phyloP scores from a whole-genome alignment of 169 alveolate species.

The Theileria luwenshuni region DNA sequence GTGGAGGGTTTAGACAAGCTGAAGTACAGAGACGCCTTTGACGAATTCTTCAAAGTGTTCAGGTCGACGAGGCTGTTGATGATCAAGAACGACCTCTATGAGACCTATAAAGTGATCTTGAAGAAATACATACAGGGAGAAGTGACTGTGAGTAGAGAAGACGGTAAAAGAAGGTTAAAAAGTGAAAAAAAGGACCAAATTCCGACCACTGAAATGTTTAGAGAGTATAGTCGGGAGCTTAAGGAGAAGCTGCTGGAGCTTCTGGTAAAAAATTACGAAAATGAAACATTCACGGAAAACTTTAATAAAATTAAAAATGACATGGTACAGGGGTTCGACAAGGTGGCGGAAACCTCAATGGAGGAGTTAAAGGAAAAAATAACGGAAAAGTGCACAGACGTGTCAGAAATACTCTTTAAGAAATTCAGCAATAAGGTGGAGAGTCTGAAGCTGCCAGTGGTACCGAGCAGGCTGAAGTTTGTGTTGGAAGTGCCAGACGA shows the following conservation, averaged over 20 bases:
- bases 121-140: constrained; percentile 4
- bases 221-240: constrained; percentile 1
- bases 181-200: background rate
- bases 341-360: background rate
- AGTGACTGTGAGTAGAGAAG: background rate
- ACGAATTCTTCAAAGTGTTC: constrained; percentile 15
- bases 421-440: constrained; percentile 14
- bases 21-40: constrained; percentile 10
- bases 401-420: constrained; percentile 8
- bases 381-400: constrained; percentile 29
- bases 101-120: constrained; percentile 37
- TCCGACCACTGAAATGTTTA: constrained; percentile 9
- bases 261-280: constrained; percentile 21
- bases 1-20: background rate
- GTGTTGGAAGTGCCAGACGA: constrained; percentile 6
- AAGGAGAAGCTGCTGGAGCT: constrained; percentile 15
- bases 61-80: constrained; percentile 25
- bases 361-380: constrained; percentile 30
- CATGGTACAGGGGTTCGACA: constrained; percentile 14
- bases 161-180: background rate
- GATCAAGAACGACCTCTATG: constrained; percentile 41
- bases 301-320: constrained; percentile 11
- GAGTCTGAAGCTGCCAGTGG: constrained; percentile 37
- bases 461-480: constrained; percentile 29
- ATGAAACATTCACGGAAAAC: constrained; percentile 20